phyloP scores from a whole-genome alignment of 371 early-diverging fungal species.

The Actinomortierella wolfii region DNA sequence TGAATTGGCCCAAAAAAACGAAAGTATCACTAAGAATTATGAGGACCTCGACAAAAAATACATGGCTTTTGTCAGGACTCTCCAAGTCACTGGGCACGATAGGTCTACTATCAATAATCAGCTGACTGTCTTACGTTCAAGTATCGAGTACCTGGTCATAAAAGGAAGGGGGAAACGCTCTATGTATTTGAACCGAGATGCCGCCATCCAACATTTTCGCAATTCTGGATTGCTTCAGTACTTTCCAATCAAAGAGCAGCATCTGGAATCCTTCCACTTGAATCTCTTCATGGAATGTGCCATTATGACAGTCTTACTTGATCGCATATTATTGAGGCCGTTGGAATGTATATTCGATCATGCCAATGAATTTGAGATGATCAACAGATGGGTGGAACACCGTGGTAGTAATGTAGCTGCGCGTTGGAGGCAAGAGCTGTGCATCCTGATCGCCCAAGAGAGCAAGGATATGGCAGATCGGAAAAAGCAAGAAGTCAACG shows the following conservation, averaged over 20 bases:
- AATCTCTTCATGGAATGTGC: conserved; percentile 19
- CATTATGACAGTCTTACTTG: conserved; percentile 7
- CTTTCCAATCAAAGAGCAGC: conserved; percentile 5
- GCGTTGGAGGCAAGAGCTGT: conserved; percentile 30
- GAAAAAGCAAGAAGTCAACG: conserved; percentile 8
- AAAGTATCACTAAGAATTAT: conserved; percentile 8
- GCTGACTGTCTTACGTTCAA: conserved; percentile 1
- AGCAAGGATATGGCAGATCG: not conserved
- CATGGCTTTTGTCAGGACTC: conserved; percentile 16
- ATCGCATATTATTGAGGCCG: conserved; percentile 4
- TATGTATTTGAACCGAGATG: conserved; percentile 10
- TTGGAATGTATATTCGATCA: conserved; percentile 18
- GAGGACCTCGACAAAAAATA: conserved; percentile 18
- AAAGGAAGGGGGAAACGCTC: conserved; percentile 13
- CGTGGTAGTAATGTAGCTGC: conserved; percentile 12
- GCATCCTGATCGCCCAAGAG: conserved; percentile 11
- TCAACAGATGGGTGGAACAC: conserved; percentile 8
- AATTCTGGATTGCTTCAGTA: conserved; percentile 1
- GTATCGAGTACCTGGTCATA: conserved; percentile 20
- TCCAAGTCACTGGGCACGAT: conserved; percentile 17
- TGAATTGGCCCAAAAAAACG: too few relatives aligned
- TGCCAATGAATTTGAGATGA: conserved; percentile 1
- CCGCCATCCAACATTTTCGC: conserved; percentile 12
- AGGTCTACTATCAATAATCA: conserved; percentile 15
- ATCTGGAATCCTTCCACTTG: conserved; percentile 13